A percentile compares a stretch with the other conserved stretches of the same genome.
These are phyloP conservation scores for Metarhizium guizhouense DNA, from an alignment of 2,329 filamentous ascomycete species.

Conservation along the genomic window DNA sequence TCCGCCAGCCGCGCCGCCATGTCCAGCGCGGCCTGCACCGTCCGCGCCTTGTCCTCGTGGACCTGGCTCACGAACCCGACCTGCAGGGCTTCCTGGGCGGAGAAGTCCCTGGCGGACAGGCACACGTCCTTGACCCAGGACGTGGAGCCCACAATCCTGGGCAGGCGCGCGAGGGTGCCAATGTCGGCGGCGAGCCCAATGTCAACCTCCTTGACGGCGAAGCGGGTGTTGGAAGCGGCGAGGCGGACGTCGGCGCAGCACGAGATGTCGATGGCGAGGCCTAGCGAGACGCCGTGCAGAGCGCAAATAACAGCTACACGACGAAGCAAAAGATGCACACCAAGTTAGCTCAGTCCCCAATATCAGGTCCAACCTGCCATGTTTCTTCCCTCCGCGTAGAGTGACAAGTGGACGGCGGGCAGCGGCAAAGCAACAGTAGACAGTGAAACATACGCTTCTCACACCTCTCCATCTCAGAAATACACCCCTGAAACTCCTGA, in stretches of 20 bases:
- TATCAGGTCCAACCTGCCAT: neutral
- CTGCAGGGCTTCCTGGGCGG: constrained; percentile 56
- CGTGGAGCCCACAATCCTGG: constrained; percentile 60
- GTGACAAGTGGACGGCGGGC: neutral
- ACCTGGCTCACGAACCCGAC: constrained; percentile 64
- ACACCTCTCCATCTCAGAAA: constrained; percentile 71
- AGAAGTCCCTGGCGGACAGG: constrained; percentile 61
- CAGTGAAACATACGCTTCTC: constrained; percentile 57
- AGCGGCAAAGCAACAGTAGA: neutral
- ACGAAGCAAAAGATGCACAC: neutral
- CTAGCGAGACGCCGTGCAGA: constrained; percentile 69
- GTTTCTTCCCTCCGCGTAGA: constrained; percentile 20
- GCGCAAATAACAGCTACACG: constrained; percentile 66
- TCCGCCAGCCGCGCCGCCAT: constrained; percentile 57
- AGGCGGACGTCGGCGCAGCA: constrained; percentile 64
- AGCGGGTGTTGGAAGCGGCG: constrained; percentile 46
- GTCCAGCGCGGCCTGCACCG: constrained; percentile 53
- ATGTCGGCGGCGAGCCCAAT: constrained; percentile 75
- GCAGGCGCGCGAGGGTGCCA: constrained; percentile 63
- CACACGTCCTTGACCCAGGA: constrained; percentile 77
- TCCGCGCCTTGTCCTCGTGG: constrained; percentile 51
- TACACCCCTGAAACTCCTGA: constrained; percentile 69
- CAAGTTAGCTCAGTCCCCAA: neutral
- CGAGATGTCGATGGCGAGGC: constrained; percentile 67
- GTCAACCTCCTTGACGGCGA: constrained; percentile 74